These are phyloP conservation scores for Chimonanthus praecox DNA, from an alignment of 164 flowering plant species.

Conservation along the genomic window DNA sequence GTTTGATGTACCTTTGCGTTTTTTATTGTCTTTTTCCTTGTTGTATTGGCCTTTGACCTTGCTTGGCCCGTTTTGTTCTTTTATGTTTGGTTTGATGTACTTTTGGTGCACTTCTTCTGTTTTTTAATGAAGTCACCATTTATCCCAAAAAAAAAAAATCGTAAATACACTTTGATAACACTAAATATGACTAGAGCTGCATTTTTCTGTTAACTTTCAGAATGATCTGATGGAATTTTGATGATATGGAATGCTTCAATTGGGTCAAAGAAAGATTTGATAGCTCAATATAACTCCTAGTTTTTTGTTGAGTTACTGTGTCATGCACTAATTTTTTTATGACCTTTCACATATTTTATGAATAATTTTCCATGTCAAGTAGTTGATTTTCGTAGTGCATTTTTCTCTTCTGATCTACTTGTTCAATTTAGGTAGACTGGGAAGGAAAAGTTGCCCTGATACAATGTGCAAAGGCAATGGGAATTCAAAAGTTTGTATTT, in stretches of 20 bases:
- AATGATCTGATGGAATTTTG: neutral
- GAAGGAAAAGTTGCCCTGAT: conserved; percentile 99
- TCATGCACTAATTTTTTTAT: neutral
- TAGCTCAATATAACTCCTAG: neutral
- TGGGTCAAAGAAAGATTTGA: neutral
- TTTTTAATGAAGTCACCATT: too few species aligned
- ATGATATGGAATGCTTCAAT: neutral
- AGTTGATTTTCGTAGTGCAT: neutral
- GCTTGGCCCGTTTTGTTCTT: too few species aligned
- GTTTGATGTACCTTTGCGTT: too few species aligned
- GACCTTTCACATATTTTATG: neutral
- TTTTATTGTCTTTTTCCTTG: too few species aligned
- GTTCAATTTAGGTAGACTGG: conserved; percentile 95
- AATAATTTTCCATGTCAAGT: neutral
- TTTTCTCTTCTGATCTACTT: conserved; percentile 19
- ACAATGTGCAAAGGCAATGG: conserved; percentile 99
- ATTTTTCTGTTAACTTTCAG: neutral
- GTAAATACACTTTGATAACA: neutral
- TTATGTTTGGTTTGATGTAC: too few species aligned
- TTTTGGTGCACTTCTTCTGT: too few species aligned
- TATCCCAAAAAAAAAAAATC: too few species aligned
- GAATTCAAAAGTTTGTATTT: conserved; percentile 88
- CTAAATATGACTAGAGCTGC: neutral
- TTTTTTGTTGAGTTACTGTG: neutral
- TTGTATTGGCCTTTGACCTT: too few species aligned